Evolutionary conservation across 164 flowering plant genomes (phyloP).

Genomic region (Dillenia suffruticosa): DNA sequence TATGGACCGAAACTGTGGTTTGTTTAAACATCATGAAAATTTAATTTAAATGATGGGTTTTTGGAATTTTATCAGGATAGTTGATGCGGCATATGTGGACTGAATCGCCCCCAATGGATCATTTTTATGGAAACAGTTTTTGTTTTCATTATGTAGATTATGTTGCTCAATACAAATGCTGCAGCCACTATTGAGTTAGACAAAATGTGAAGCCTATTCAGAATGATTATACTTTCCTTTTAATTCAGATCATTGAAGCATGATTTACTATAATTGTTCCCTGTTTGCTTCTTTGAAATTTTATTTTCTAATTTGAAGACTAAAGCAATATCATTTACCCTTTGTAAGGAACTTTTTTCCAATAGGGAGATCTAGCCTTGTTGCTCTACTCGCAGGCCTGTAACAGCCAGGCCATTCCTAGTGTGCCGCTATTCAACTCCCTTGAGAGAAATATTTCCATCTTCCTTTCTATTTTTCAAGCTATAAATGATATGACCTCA

Average conservation of each 20-base stretch:
- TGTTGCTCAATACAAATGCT: neutral
- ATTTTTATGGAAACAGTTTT: conserved; percentile 74
- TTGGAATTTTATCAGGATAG: conserved; percentile 46
- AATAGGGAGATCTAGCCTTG: neutral
- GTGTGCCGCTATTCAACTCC: conserved; percentile 90
- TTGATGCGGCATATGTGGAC: conserved; percentile 85
- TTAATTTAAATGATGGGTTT: neutral
- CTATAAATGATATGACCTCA: neutral
- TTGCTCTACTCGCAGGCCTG: conserved; percentile 58
- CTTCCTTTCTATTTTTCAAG: neutral
- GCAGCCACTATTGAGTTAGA: neutral
- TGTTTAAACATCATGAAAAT: neutral
- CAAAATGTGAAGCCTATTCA: neutral
- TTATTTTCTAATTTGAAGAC: neutral
- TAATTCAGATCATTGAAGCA: neutral
- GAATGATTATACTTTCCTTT: neutral
- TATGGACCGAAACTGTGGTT: too few relatives aligned
- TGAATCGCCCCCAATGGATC: conserved; percentile 91
- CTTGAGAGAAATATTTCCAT: conserved; percentile 42
- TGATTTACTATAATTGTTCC: neutral
- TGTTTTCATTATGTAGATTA: neutral
- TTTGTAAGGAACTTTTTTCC: neutral
- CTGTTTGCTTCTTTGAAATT: neutral
- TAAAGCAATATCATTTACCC: neutral
- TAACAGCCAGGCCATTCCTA: conserved; percentile 63